Evolutionary conservation across 2,329 filamentous ascomycete genomes (phyloP), one percentile per base, ranked within the genome.

Genomic region (Aspergillus tanneri): DNA sequence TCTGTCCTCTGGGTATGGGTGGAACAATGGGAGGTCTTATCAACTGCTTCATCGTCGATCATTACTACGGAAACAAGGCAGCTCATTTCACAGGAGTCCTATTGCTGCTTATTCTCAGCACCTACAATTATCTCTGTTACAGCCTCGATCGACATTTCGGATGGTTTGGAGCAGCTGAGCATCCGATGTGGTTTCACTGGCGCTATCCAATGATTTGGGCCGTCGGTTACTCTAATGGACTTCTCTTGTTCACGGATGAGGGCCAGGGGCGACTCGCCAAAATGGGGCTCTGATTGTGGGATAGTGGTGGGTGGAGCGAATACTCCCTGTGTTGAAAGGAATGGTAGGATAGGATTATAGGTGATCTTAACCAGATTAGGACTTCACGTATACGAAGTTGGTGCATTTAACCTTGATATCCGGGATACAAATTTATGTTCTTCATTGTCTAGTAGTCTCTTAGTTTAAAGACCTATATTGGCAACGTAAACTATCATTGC

Each of bases 111-210:
- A 19, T 56, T 7, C 45, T 56, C 8, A 44, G 50, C 9, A 27
- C 35, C 5, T 54, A 51, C 18, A 56, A 56, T 22, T 54, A 56
- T 43, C 47, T 53, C 5, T 53, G 47, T 19, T 53, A 47, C 18
- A 50, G 22, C 11, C 21, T 53, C n/a, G 47, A 50, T n/a, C n/a
- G 24, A 8, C 38, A 50, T 23, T 53, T 53, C 19, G 47, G 47
- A 1, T 53, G 44, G 36, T 53, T 53, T 24, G 51, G 47, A 2
- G 46, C 50, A 2, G 21, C 18, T 5, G 23, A 36, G 2, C 50
- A 52, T 30, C 46, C 46, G 0, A 18, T 49, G 24, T 52, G 50
- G 50, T 52, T 52, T n/a, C 46, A 52, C 18, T 52, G 50, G 50
- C 27, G 50, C 12, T 52, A 52, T 40, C 46, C 50, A 3, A 38